phyloP scores from a whole-genome alignment of 495 filamentous ascomycete genomes.

The Massariosphaeria phaeospora region DNA sequence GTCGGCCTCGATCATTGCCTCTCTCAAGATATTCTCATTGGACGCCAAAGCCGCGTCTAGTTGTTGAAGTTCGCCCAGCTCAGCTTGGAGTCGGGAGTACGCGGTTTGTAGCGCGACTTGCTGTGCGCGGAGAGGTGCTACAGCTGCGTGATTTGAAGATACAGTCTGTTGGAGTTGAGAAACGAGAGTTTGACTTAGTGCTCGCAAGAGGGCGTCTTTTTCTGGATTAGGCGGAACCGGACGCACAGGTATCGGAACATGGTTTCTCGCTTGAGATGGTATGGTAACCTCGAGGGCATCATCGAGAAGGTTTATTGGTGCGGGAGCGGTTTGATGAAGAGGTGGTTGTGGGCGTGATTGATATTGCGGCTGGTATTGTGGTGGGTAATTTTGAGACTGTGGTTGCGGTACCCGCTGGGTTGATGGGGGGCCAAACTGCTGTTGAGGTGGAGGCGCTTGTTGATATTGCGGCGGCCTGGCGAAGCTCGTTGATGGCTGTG shows the following conservation, averaged over 20 bases:
- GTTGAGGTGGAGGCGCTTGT: constrained; percentile 7
- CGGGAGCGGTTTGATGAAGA: constrained; percentile 20
- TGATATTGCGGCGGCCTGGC: constrained; percentile 12
- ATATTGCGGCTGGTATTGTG: constrained; percentile 21
- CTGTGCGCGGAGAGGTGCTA: constrained; percentile 72
- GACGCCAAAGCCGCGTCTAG: constrained; percentile 64
- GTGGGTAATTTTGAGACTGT: constrained; percentile 6
- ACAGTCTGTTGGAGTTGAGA: constrained; percentile 60
- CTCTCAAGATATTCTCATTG: constrained; percentile 73
- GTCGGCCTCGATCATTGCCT: constrained; percentile 73
- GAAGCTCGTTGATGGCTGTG: constrained; percentile 3
- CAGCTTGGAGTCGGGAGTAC: constrained; percentile 60
- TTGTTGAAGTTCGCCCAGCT: constrained; percentile 63
- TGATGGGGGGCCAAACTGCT: constrained; percentile 6
- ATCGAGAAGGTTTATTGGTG: constrained; percentile 62
- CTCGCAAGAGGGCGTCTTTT: constrained; percentile 80
- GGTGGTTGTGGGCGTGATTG: constrained; percentile 20
- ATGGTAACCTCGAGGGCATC: constrained; percentile 63
- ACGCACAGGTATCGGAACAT: constrained; percentile 54
- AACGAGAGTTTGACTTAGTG: constrained; percentile 64
- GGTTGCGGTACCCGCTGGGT: constrained; percentile 12
- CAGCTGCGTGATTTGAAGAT: constrained; percentile 61
- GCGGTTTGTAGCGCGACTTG: constrained; percentile 68
- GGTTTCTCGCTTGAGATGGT: constrained; percentile 49
- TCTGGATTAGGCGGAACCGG: constrained; percentile 95